Percentiles rank a stretch among this genome's conserved stretches.
Evolutionary conservation across 805 yeast species (phyloP).

Genomic region (Saturnispora sanitii): DNA sequence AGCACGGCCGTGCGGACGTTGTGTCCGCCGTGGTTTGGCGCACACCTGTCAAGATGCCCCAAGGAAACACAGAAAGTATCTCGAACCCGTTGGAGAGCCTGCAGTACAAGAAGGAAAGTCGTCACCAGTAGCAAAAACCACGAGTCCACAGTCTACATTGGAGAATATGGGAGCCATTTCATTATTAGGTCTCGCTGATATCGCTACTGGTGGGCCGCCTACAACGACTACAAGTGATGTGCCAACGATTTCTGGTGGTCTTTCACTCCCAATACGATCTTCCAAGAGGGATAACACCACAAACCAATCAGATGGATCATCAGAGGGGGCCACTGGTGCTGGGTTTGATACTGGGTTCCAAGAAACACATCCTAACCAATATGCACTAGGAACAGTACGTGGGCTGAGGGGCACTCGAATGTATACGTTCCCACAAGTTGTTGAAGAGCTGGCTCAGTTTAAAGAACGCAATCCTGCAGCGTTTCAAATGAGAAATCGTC

Average conservation of each 20-base stretch:
- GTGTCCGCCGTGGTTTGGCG: constrained; percentile 58
- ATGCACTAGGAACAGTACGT: constrained; percentile 33
- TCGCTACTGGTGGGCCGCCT: too few species aligned
- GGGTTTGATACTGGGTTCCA: constrained; percentile 7
- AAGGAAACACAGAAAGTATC: constrained; percentile 72
- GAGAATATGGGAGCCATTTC: too few species aligned
- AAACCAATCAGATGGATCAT: too few species aligned
- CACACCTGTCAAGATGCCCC: constrained; percentile 82
- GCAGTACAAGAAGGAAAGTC: constrained; percentile 8
- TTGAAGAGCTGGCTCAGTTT: constrained; percentile 34
- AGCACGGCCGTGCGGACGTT: constrained; percentile 52
- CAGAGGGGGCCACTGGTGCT: background rate
- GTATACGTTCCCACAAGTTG: constrained; percentile 55
- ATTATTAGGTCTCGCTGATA: too few species aligned
- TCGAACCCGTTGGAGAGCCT: constrained; percentile 50
- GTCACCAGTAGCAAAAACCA: too few species aligned
- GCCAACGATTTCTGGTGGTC: too few species aligned
- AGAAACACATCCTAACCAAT: constrained; percentile 47
- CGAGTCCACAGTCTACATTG: background rate
- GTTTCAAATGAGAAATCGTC: constrained; percentile 24
- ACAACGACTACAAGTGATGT: too few species aligned
- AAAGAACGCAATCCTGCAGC: constrained; percentile 32
- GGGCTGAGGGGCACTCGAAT: constrained; percentile 31
- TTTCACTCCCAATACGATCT: too few species aligned
- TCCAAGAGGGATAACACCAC: too few species aligned